A percentile compares a stretch with the other conserved stretches of the same genome.
Evolutionary conservation across 805 yeast species (phyloP).

Genomic region (Diddensiella transvaalensis): DNA sequence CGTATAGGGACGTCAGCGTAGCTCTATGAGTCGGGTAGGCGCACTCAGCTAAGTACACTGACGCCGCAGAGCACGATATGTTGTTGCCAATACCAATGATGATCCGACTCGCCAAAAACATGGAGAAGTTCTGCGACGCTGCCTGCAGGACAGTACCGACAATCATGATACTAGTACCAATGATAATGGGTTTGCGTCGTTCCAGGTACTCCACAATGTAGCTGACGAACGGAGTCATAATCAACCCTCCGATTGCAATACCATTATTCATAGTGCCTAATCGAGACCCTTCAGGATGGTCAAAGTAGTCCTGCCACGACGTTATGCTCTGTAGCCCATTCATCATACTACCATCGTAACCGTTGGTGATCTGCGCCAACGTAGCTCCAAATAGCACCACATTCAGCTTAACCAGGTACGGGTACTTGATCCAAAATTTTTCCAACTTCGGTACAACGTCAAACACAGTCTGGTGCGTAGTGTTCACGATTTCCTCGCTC

Average conservation of each 20-base stretch:
- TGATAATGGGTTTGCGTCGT: conserved; percentile 55
- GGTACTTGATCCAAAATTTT: conserved; percentile 14
- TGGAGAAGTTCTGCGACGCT: conserved; percentile 48
- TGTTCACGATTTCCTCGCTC: conserved; percentile 1
- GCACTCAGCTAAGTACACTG: conserved; percentile 79
- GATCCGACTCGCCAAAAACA: conserved; percentile 65
- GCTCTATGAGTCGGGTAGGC: conserved; percentile 61
- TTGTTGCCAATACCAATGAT: conserved; percentile 72
- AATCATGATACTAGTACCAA: conserved; percentile 52
- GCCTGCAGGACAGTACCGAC: conserved; percentile 55
- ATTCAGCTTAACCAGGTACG: conserved; percentile 14
- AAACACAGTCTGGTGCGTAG: not conserved
- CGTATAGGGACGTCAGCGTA: conserved; percentile 57
- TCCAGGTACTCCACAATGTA: conserved; percentile 57
- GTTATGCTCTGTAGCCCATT: conserved; percentile 25
- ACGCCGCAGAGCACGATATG: conserved; percentile 69
- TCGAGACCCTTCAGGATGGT: conserved; percentile 13
- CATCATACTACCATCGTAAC: conserved; percentile 19
- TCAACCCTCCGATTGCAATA: conserved; percentile 54
- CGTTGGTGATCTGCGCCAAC: conserved; percentile 14
- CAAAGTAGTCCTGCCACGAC: conserved; percentile 17
- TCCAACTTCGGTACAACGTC: conserved; percentile 8
- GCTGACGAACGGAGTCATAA: conserved; percentile 61
- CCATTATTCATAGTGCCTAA: conserved; percentile 18
- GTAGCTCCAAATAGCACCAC: conserved; percentile 13